These are phyloP conservation scores for Botrytis cinerea DNA, from an alignment of 2,329 filamentous ascomycete genomes.

Conservation along the genomic window DNA sequence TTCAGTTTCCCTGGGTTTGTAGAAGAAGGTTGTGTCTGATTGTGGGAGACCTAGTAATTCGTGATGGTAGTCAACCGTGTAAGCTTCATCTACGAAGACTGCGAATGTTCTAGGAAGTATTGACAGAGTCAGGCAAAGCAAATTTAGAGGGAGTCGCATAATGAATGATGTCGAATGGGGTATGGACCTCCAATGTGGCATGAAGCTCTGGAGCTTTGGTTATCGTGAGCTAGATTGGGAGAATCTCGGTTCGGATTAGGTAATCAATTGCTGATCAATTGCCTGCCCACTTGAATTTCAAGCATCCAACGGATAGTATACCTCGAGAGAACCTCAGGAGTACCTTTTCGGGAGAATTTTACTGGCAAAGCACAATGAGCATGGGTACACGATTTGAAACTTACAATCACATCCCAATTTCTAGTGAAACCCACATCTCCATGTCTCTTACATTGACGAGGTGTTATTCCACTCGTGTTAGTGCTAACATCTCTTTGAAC, in stretches of 20 bases:
- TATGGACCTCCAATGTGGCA: constrained; percentile 22
- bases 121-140: constrained; percentile 38
- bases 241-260: constrained; percentile 1
- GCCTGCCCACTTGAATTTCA: background rate
- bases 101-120: constrained; percentile 48
- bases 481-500: background rate
- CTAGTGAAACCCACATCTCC: background rate
- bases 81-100: constrained; percentile 88
- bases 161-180: constrained; percentile 8
- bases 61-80: constrained; percentile 89
- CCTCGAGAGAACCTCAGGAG: background rate
- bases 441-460: background rate
- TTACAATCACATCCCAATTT: background rate
- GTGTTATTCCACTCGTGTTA: background rate
- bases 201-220: constrained; percentile 22
- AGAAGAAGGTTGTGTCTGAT: constrained; percentile 88
- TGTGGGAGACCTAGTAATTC: constrained; percentile 82
- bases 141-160: constrained; percentile 39
- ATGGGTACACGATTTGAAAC: background rate
- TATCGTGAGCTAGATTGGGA: constrained; percentile 16
- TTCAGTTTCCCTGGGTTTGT: constrained; percentile 77
- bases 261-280: background rate
- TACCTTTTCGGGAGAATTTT: too few relatives aligned
- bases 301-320: background rate
- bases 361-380: background rate